Conservation (phyloP, 1,284 basidiomycete species). For the Dichomitus squalens region DNA sequence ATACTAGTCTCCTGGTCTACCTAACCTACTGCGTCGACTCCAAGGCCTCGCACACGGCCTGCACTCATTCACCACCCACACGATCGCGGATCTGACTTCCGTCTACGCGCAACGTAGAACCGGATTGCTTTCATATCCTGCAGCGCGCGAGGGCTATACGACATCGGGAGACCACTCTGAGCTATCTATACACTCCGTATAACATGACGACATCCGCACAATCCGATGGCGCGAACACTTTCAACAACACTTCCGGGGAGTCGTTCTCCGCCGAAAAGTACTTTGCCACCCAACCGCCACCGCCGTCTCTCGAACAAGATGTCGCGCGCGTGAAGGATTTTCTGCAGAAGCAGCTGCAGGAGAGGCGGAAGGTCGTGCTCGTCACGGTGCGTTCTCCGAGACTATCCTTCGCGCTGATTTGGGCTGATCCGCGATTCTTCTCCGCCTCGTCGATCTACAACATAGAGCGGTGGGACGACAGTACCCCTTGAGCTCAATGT, state of each 20-base stretch:
- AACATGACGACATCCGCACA: background rate
- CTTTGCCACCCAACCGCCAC: conserved; percentile 83
- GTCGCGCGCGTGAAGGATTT: conserved; percentile 68
- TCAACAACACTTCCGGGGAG: background rate
- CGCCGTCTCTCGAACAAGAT: conserved; percentile 68
- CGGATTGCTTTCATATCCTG: no score
- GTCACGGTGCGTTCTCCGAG: conserved; percentile 75
- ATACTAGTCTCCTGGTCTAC: no score
- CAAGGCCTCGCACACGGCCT: no score
- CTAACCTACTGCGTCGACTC: no score
- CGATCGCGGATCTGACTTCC: no score
- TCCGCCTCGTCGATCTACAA: background rate
- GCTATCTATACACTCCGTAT: background rate
- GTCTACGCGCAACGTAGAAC: no score
- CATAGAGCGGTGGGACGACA: conserved; percentile 92
- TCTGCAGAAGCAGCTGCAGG: conserved; percentile 64
- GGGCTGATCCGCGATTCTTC: conserved; percentile 12
- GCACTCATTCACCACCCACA: no score
- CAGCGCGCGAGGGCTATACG: no score
- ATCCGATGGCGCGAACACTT: background rate
- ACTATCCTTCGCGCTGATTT: conserved; percentile 2
- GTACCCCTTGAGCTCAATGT: conserved; percentile 96
- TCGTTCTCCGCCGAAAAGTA: conserved; percentile 83
- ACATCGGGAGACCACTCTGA: no score
- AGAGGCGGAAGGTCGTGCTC: conserved; percentile 82